Base-by-base conservation (phyloP, 495 filamentous ascomycete genomes). In the Hypoxylon lienhwacheense region DNA sequence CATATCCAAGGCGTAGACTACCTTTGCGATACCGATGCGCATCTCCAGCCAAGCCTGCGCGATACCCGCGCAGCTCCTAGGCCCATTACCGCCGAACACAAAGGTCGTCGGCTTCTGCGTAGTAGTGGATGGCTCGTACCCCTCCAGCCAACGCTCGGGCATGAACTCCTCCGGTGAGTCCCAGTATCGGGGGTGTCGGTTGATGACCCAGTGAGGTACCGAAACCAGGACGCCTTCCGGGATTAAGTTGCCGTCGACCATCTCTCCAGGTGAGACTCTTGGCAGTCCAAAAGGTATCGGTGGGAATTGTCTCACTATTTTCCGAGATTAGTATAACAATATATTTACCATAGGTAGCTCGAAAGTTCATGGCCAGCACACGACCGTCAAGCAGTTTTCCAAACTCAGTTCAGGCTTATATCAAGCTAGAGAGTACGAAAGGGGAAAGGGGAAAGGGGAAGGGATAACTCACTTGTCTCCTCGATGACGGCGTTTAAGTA, bases 401-500 rank as follows among this genome's bases (percentile, higher is more conserved):
- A n/a, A n/a, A n/a, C n/a, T n/a, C n/a, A n/a, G n/a, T n/a, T n/a
- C n/a, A n/a, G n/a, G n/a, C n/a, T n/a, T n/a, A n/a, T n/a, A n/a
- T n/a, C n/a, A n/a, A n/a, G n/a, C n/a, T n/a, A n/a, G n/a, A n/a
- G n/a, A n/a, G n/a, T n/a, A n/a, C n/a, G n/a, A n/a, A n/a, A n/a
- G n/a, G n/a, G n/a, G n/a, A n/a, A n/a, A n/a, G n/a, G n/a, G n/a
- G n/a, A n/a, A n/a, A n/a, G n/a, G n/a, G 16, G 20, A 11, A 4
- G 20, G 14, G 14, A 16, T 40, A 0, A 32, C 43, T 59, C 25
- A 49, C 55, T 49, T 0, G 48, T 58, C 47, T 77, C 75, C 16
- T 77, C 66, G 34, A 77, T 69, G 1, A 76, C 68, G 4, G 68
- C 73, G 15, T 65, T 67, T 10, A 74, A 57, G 48, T 73, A 74